Evolutionary conservation across 768 basidiomycete species (phyloP).

Genomic region (Collybiopsis confluens): DNA sequence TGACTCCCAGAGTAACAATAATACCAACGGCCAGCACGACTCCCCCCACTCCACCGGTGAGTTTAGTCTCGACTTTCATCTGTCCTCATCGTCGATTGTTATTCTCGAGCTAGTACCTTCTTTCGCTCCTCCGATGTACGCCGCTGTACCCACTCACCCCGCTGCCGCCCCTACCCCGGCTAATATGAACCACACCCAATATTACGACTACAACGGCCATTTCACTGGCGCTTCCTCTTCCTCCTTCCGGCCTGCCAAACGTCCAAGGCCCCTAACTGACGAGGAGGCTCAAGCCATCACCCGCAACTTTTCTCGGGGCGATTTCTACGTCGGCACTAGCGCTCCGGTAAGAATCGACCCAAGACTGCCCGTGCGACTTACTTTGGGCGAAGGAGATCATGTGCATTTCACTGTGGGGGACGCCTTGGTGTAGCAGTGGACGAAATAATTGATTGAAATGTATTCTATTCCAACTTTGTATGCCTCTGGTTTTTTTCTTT

Average conservation of each 20-base stretch:
- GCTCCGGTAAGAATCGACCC: constrained; percentile 81
- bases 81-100: constrained; percentile 11
- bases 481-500: not conserved
- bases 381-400: constrained; percentile 77
- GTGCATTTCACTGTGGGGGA: constrained; percentile 65
- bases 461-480: not conserved
- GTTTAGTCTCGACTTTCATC: constrained; percentile 9
- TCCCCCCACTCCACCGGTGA: constrained; percentile 8
- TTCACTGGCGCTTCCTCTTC: constrained; percentile 69
- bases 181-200: constrained; percentile 58
- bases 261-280: constrained; percentile 75
- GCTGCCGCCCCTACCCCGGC: constrained; percentile 27
- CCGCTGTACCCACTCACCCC: constrained; percentile 27
- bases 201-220: constrained; percentile 74
- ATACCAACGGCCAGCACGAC: constrained; percentile 35
- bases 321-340: constrained; percentile 78
- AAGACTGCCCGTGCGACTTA: constrained; percentile 72
- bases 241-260: constrained; percentile 76
- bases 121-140: constrained; percentile 49
- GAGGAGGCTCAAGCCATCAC: constrained; percentile 83
- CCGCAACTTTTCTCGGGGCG: constrained; percentile 74
- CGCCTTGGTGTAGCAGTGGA: constrained; percentile 29
- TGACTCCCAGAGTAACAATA: constrained; percentile 35
- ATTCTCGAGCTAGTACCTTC: constrained; percentile 28
- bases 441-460: not conserved